Percentiles rank a stretch among this genome's conserved stretches.
phyloP scores from a whole-genome alignment of 805 yeast genomes.

The Yarrowia porcina region DNA sequence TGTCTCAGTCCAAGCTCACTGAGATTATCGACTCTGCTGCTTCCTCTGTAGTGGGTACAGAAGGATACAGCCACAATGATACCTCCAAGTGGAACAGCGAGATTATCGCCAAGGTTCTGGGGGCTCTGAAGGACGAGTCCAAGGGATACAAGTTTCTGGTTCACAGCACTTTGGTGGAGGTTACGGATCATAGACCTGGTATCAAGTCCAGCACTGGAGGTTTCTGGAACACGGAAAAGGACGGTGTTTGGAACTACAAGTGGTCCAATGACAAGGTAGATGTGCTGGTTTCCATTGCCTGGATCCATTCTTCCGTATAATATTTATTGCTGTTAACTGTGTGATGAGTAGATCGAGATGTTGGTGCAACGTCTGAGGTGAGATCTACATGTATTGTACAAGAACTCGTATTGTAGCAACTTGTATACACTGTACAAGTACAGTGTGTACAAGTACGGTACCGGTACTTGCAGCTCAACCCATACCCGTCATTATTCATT shows the following conservation, averaged over 20 bases:
- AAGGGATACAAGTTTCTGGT: conserved; percentile 32
- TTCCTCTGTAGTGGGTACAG: neutral
- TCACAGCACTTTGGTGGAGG: conserved; percentile 29
- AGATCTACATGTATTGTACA: no score
- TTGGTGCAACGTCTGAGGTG: neutral
- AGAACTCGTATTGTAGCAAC: no score
- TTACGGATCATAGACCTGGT: conserved; percentile 30
- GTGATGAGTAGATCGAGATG: neutral
- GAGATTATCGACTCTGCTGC: neutral
- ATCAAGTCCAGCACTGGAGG: conserved; percentile 31
- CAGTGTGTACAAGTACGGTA: no score
- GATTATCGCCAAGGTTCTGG: conserved; percentile 26
- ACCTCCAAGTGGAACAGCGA: conserved; percentile 28
- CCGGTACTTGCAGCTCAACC: neutral
- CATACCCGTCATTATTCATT: conserved; percentile 17
- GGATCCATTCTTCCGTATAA: conserved; percentile 29
- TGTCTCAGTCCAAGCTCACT: neutral
- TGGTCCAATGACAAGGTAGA: conserved; percentile 30
- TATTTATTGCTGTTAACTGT: neutral
- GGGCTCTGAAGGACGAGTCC: conserved; percentile 26
- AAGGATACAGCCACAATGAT: conserved; percentile 27
- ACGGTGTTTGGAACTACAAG: conserved; percentile 33
- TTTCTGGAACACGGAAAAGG: conserved; percentile 33
- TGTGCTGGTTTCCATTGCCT: conserved; percentile 32
- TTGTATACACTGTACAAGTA: no score